Percentiles rank a stretch among this genome's conserved stretches.
Evolutionary conservation across 495 filamentous ascomycete genomes (phyloP).

Genomic region (Evansstolkia leycettana): DNA sequence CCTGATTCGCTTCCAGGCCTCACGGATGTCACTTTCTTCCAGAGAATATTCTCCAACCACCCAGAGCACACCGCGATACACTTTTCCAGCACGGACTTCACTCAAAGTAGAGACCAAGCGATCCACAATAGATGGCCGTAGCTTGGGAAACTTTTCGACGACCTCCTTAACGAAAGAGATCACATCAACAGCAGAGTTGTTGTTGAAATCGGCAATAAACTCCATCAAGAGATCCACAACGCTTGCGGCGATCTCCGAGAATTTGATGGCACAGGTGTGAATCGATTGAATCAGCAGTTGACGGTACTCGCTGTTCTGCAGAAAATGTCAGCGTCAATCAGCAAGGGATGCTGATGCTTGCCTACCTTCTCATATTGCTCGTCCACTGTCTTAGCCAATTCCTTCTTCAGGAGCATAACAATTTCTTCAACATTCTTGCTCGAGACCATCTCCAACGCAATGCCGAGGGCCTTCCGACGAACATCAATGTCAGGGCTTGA

Average conservation of each 20-base stretch:
- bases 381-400: slow-evolving; percentile 93
- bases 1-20: slow-evolving; percentile 94
- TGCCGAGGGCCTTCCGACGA: slow-evolving; percentile 76
- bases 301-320: slow-evolving; percentile 84
- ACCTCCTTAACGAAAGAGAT: slow-evolving; percentile 99
- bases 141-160: slow-evolving; percentile 91
- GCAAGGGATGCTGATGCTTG: neutral
- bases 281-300: slow-evolving; percentile 93
- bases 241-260: slow-evolving; percentile 93
- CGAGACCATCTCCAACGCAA: slow-evolving; percentile 94
- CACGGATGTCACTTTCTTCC: slow-evolving; percentile 85
- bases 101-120: slow-evolving; percentile 82
- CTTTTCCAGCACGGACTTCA: slow-evolving; percentile 93
- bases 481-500: slow-evolving; percentile 96
- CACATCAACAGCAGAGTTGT: slow-evolving; percentile 90
- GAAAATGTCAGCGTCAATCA: slow-evolving; percentile 10
- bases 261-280: slow-evolving; percentile 96
- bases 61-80: slow-evolving; percentile 94
- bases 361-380: slow-evolving; percentile 90
- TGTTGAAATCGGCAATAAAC: slow-evolving; percentile 98
- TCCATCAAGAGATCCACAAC: slow-evolving; percentile 98
- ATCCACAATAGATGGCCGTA: slow-evolving; percentile 75
- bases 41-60: slow-evolving; percentile 96
- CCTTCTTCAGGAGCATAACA: slow-evolving; percentile 90
- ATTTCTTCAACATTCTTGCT: slow-evolving; percentile 99